phyloP scores from a whole-genome alignment of 2,329 filamentous ascomycete genomes.

The Alternaria triticimaculans region DNA sequence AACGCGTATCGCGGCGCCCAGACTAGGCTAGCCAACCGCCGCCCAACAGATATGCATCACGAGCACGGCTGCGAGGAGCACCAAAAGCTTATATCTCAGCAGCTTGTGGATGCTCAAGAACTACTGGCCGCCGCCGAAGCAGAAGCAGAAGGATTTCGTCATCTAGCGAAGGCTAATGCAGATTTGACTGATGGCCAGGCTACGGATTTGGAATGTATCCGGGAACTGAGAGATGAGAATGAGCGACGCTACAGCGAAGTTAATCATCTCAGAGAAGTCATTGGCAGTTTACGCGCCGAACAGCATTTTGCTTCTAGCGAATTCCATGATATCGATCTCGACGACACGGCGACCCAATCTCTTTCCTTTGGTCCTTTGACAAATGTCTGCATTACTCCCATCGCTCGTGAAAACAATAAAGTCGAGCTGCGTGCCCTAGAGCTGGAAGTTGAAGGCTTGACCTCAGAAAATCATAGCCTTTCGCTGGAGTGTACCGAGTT shows the following conservation, averaged over 20 bases:
- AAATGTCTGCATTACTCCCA: background rate
- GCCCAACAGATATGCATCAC: background rate
- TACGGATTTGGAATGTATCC: background rate
- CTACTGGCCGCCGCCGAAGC: constrained; percentile 1
- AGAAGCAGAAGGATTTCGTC: background rate
- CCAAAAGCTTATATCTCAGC: background rate
- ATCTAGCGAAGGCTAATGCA: background rate
- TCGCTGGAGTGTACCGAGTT: background rate
- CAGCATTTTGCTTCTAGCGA: background rate
- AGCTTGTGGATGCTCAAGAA: background rate
- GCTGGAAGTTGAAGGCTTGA: background rate
- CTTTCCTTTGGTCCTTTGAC: background rate
- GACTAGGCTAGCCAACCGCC: background rate
- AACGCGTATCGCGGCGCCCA: background rate
- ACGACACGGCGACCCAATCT: background rate
- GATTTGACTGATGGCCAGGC: background rate
- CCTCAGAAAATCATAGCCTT: background rate
- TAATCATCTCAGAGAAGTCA: background rate
- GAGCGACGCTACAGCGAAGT: background rate
- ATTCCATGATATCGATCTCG: background rate
- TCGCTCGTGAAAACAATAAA: background rate
- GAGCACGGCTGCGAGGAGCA: background rate
- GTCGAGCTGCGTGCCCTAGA: background rate
- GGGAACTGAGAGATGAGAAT: background rate
- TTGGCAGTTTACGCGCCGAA: background rate